A percentile compares a stretch with the other conserved stretches of the same genome.
These are phyloP conservation scores for Plasmodium chabaudi DNA, from an alignment of 169 alveolate genomes.

Conservation along the genomic window DNA sequence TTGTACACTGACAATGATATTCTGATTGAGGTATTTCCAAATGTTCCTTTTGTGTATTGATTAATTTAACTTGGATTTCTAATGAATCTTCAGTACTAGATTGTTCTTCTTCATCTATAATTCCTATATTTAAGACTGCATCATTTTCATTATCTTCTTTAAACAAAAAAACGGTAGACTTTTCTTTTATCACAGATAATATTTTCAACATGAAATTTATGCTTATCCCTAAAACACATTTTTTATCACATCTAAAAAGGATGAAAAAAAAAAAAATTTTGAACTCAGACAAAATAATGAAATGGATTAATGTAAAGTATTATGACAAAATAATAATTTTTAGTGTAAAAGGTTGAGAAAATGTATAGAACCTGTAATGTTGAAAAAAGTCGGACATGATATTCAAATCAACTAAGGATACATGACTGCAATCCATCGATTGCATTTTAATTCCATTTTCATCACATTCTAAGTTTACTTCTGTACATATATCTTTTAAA, in stretches of 20 bases:
- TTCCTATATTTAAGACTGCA: constrained; percentile 75
- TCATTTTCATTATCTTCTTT: constrained; percentile 83
- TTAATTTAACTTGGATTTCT: constrained; percentile 86
- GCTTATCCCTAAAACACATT: constrained; percentile 85
- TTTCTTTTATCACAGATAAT: constrained; percentile 84
- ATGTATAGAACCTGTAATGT: constrained; percentile 80
- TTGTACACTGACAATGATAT: constrained; percentile 86
- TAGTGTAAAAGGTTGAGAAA: not conserved
- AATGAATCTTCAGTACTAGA: constrained; percentile 81
- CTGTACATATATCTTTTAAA: constrained; percentile 90
- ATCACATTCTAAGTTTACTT: constrained; percentile 91
- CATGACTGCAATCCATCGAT: constrained; percentile 94
- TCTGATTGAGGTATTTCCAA: constrained; percentile 89
- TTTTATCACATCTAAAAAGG: constrained; percentile 88
- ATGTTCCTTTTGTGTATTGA: constrained; percentile 88
- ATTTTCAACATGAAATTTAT: constrained; percentile 86
- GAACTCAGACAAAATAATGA: too few species aligned
- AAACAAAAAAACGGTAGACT: constrained; percentile 81
- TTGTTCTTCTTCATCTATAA: constrained; percentile 70
- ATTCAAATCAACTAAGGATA: constrained; percentile 89
- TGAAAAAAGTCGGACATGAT: constrained; percentile 91
- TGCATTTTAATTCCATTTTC: constrained; percentile 92
- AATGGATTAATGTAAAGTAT: too few species aligned
- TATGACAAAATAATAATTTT: too few species aligned
- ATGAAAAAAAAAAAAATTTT: not conserved